Evolutionary conservation across 306 rosid genomes (phyloP).

Genomic region (Arachis hypogaea): DNA sequence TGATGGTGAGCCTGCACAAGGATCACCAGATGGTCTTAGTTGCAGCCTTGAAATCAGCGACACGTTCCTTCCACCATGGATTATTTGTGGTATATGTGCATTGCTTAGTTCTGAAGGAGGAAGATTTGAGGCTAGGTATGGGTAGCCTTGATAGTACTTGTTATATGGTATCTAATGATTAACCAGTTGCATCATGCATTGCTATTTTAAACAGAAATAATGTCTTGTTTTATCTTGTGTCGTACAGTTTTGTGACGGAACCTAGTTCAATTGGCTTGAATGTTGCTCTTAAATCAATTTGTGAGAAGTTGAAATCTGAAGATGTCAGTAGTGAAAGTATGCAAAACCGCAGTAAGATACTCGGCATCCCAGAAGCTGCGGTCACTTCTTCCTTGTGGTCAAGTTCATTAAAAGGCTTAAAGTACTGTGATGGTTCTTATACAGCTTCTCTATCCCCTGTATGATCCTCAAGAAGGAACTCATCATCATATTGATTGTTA

Average conservation of each 20-base stretch:
- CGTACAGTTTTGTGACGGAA: constrained; percentile 67
- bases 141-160: constrained; percentile 9
- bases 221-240: constrained; percentile 34
- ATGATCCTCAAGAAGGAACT: constrained; percentile 34
- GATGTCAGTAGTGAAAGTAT: constrained; percentile 41
- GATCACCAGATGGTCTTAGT: constrained; percentile 51
- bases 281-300: constrained; percentile 63
- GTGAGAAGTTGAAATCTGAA: constrained; percentile 51
- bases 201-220: constrained; percentile 31
- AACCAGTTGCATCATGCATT: constrained; percentile 3
- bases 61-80: constrained; percentile 88
- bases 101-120: constrained; percentile 69
- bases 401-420: constrained; percentile 43
- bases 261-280: constrained; percentile 70
- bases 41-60: constrained; percentile 81
- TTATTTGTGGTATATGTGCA: constrained; percentile 60
- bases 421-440: constrained; percentile 46
- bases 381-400: constrained; percentile 45
- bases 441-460: constrained; percentile 43
- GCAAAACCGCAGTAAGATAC: constrained; percentile 40
- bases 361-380: constrained; percentile 66
- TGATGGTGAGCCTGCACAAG: constrained; percentile 38
- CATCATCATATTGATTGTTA: constrained; percentile 23
- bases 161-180: neutral
- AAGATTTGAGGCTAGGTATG: constrained; percentile 94